Evolutionary conservation across 1,284 basidiomycete species (phyloP), one percentile per base, ranked within the genome.

Genomic region (Rhodotorula glutinis): DNA sequence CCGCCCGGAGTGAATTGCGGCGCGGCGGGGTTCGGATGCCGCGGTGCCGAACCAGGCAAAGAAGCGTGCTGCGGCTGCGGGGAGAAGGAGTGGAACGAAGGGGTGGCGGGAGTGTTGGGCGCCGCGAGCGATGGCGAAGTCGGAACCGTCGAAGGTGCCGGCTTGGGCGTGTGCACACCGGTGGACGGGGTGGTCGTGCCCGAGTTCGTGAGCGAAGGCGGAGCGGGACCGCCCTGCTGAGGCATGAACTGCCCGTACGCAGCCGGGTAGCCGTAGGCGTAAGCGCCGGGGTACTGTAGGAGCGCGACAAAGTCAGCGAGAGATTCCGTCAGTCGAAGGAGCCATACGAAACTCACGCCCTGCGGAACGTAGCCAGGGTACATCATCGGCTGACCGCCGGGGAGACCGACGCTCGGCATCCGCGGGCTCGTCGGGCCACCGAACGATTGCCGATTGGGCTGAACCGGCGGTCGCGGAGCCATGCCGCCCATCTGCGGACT

Each of bases 361-460:
- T 59, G 58, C 33, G 62, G 58, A 8, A 59, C 25, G 55, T 52
- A 69, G 8, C 46, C 44, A 11, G 59, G 61, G 60, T 67, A 69
- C 70, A 69, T 69, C 62, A 58, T 58, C 33, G 51, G 62, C 51
- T 58, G 63, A 16, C 52, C 52, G 11, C 60, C 57, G 8, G 58
- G 58, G 4, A 69, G 58, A n/a, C 41, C 38, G 23, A 54, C 62
- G n/a, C 54, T 63, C 49, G 53, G 60, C 66, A 70, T 60, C 55
- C 71, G 41, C 29, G 71, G 71, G 40, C 66, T 68, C 30, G 68
- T 73, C 25, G 71, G 63, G 10, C 64, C 55, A 19, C 55, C 41
- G 56, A 64, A 68, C 29, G 66, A 68, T 33, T 56, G 56, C 25
- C 66, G 61, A 16, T 46, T 30, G 19, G 33, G 38, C 40, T 59